A percentile compares a stretch with the other conserved stretches of the same genome.
Conservation (phyloP, 768 basidiomycete species). For the Lepiota venenata region DNA sequence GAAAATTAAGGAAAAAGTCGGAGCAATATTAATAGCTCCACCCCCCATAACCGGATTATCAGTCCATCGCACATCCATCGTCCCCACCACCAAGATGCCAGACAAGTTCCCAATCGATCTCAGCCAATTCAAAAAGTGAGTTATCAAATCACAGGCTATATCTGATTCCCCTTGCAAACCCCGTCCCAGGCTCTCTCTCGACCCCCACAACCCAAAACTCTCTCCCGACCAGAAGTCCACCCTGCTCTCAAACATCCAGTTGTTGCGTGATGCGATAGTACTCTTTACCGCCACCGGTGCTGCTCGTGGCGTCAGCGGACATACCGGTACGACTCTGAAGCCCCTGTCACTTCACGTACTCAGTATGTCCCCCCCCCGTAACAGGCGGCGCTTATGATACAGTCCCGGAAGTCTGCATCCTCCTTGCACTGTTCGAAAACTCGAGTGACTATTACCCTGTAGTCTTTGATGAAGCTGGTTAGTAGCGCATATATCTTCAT, state of each 20-base stretch:
- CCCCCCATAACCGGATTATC: background rate
- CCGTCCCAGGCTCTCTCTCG: slow-evolving; percentile 60
- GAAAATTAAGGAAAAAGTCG: background rate
- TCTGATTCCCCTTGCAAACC: slow-evolving; percentile 8
- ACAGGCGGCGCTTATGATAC: slow-evolving; percentile 69
- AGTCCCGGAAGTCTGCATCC: slow-evolving; percentile 80
- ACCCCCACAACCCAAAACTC: slow-evolving; percentile 63
- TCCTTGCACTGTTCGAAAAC: slow-evolving; percentile 69
- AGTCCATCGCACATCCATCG: slow-evolving; percentile 7
- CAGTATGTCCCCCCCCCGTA: background rate
- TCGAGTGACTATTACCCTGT: slow-evolving; percentile 63
- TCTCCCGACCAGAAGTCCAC: slow-evolving; percentile 56
- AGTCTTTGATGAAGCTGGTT: slow-evolving; percentile 81
- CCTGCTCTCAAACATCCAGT: slow-evolving; percentile 68
- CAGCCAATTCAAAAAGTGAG: slow-evolving; percentile 69
- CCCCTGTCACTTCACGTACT: slow-evolving; percentile 1
- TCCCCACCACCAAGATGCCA: slow-evolving; percentile 26
- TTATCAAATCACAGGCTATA: background rate
- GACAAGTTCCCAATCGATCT: slow-evolving; percentile 74
- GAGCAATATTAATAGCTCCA: slow-evolving; percentile 7
- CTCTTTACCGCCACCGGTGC: slow-evolving; percentile 85
- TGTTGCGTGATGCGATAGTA: slow-evolving; percentile 82
- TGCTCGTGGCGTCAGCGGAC: slow-evolving; percentile 84
- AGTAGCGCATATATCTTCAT: slow-evolving; percentile 18
- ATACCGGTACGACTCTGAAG: slow-evolving; percentile 52